Base-by-base conservation (phyloP, 306 rosid species). In the Comarum palustre region DNA sequence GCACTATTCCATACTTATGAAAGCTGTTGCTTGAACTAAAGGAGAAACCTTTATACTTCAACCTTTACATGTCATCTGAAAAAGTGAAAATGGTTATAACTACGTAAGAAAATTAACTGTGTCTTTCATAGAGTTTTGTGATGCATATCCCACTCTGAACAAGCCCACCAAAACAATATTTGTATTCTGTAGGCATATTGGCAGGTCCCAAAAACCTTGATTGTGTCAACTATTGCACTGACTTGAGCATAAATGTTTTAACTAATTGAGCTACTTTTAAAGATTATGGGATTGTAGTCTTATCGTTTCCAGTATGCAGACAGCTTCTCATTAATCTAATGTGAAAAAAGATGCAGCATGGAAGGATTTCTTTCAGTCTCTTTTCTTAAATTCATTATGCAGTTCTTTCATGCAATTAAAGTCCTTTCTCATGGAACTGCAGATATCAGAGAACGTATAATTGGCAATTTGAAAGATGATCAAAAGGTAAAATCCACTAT, bases 371-470 rank as follows among this genome's bases (percentile, higher is more conserved):
- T 36, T 51, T 22, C n/a, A 17, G 55, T 47, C 55, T 70, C 55
- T n/a, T 17, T 41, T 29, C 39, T 43, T 8, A n/a, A 34, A 20
- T 48, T 14, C 25, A 3, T 16, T 14, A 11, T 46, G 8, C 69
- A 46, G 8, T 68, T 6, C 60, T 13, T 62, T 22, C 51, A 24
- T 32, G 52, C 45, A 69, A 43, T 48, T 29, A n/a, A 74, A 72
- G 67, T 75, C 27, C 72, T 22, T 71, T 77, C 57, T 61, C 68
- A 38, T 82, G 85, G 51, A 79, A 77, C 75, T 85, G 82, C 85
- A 93, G 98, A 92, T 81, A 67, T 93, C 65, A 86, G 97, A 87
- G 98, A 87, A 69, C 86, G 86, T 65, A 90, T 90, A 50, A 89
- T 93, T 73, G 97, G 86, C 61, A 90, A 85, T 76, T 74, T 87